Evolutionary conservation across 2,329 filamentous ascomycete genomes (phyloP), one percentile per base, ranked within the genome.

Genomic region (Knoxdaviesia proteae): DNA sequence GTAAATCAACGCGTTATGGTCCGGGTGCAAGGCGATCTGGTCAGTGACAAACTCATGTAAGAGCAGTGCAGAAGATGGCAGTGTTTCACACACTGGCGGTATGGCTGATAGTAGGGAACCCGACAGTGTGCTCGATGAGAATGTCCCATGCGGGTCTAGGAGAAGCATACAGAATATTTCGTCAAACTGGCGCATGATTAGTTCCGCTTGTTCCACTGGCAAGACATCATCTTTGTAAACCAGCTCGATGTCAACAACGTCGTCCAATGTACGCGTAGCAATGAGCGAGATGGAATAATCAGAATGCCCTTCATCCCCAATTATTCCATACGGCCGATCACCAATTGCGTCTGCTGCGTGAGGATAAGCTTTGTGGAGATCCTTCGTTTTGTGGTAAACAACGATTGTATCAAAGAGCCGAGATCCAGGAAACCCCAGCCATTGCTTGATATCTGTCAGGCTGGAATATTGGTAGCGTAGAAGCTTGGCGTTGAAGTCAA

Each of bases 281-380:
- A 94, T 87, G 20, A 94, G 61, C 0, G 88, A 94, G 1, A 92
- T 60, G 0, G 79, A 65, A 55, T 88, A 94, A 50, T 92, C 82
- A 2, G 82, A 73, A 1, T 67, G 71, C 5, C 80, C 78, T 41
- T 71, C 62, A 45, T 93, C 84, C 10, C 73, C 62, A 1, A 72
- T 47, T 0, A 81, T 48, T 6, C 62, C 61, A 79, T 82, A 92
- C 0, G 65, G 59, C 4, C 53, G 37, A 7, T 20, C 20, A 20
- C 20, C 3, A 3, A 20, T 20, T 20, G 20, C 20, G 3, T 20
- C 20, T 20, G 20, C 20, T 20, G 20, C 20, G 20, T 20, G 20
- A 20, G 20, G 34, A 1, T 42, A 38, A 1, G 55, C 44, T 10
- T 46, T 40, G 34, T 45, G 43, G 34, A 49, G 11, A 42, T 59